Conservation (phyloP, 2,329 filamentous ascomycete species). For the Aspergillus sp. region DNA sequence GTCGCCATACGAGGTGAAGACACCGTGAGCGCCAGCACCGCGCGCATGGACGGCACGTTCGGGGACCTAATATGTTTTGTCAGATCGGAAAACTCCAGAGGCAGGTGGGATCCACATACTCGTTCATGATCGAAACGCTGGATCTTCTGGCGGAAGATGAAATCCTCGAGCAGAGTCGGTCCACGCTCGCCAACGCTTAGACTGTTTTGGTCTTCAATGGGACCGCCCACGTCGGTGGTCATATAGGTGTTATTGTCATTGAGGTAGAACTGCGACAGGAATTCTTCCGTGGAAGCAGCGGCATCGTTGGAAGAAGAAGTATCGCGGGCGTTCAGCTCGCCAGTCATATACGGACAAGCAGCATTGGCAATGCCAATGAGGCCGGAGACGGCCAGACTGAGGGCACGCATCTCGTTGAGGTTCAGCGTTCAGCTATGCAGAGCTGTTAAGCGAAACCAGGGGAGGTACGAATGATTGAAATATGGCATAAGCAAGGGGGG, state of each 20-base stretch:
- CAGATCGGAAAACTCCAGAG: background rate
- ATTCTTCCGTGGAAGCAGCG: slow-evolving; percentile 28
- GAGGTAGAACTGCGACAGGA: slow-evolving; percentile 38
- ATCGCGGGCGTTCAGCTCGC: slow-evolving; percentile 20
- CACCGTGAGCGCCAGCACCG: slow-evolving; percentile 60
- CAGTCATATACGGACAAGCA: slow-evolving; percentile 36
- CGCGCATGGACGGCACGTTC: slow-evolving; percentile 63
- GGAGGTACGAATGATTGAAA: background rate
- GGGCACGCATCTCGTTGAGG: slow-evolving; percentile 15
- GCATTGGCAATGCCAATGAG: slow-evolving; percentile 31
- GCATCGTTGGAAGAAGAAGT: slow-evolving; percentile 14
- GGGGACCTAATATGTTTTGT: slow-evolving; percentile 36
- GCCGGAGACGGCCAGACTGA: slow-evolving; percentile 13
- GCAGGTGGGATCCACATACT: slow-evolving; percentile 34
- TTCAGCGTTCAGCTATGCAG: background rate
- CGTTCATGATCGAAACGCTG: slow-evolving; percentile 63
- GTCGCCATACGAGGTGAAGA: slow-evolving; percentile 59
- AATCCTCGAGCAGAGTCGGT: slow-evolving; percentile 62
- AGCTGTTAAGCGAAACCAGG: background rate
- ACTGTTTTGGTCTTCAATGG: slow-evolving; percentile 59
- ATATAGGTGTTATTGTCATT: slow-evolving; percentile 50
- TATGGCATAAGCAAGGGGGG: no score
- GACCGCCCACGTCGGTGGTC: slow-evolving; percentile 61
- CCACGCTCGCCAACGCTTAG: slow-evolving; percentile 60
- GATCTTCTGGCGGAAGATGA: slow-evolving; percentile 64